Conservation (phyloP, 2,329 filamentous ascomycete species). For the Teratosphaeria gauchensis region DNA sequence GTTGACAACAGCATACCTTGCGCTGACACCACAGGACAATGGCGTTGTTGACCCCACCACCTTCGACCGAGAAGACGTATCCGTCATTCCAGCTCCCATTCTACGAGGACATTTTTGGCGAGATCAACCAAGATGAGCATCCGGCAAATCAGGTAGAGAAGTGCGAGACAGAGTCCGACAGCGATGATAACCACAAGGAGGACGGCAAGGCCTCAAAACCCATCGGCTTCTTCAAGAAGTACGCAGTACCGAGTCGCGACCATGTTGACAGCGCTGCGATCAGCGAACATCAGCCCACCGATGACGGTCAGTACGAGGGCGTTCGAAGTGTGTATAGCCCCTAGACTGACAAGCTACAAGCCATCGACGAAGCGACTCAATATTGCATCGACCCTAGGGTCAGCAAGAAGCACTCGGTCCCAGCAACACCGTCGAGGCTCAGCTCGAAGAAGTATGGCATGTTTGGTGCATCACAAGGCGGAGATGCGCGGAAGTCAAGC, state of each 20-base stretch:
- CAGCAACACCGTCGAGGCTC: constrained; percentile 4
- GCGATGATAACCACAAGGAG: constrained; percentile 7
- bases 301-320: not conserved
- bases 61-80: not conserved
- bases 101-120: constrained; percentile 16
- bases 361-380: not conserved
- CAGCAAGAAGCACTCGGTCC: constrained; percentile 9
- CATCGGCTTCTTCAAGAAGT: not conserved
- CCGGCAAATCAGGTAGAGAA: constrained; percentile 8
- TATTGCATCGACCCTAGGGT: constrained; percentile 3
- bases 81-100: constrained; percentile 3
- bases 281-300: not conserved
- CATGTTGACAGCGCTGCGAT: not conserved
- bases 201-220: constrained; percentile 7
- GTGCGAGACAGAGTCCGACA: constrained; percentile 16
- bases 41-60: not conserved
- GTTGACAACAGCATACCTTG: not conserved
- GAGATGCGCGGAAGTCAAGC: not conserved
- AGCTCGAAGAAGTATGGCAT: constrained; percentile 8
- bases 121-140: constrained; percentile 9
- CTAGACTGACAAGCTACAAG: not conserved
- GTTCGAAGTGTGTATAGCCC: no score
- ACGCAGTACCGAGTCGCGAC: not conserved
- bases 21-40: not conserved
- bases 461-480: constrained; percentile 3